Percentiles rank a stretch among this genome's conserved stretches.
phyloP scores from a whole-genome alignment of 2,329 filamentous ascomycete genomes.

The Monosporascus sp. region DNA sequence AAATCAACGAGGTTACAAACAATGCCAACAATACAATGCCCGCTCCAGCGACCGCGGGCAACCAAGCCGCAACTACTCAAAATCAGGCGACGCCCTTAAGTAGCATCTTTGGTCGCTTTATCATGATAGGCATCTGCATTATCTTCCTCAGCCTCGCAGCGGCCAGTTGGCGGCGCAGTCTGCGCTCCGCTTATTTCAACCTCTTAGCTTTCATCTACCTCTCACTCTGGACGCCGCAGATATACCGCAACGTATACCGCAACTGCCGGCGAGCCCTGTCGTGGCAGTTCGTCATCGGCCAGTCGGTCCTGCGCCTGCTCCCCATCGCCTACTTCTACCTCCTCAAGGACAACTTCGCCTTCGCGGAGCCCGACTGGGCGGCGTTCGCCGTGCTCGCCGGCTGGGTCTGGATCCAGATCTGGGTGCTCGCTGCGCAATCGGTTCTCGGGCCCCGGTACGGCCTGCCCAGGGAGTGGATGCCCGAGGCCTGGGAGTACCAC shows the following conservation, averaged over 20 bases:
- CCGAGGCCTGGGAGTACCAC: slow-evolving; percentile 92
- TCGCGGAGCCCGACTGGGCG: slow-evolving; percentile 62
- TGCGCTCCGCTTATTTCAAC: slow-evolving; percentile 57
- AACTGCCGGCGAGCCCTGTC: slow-evolving; percentile 89
- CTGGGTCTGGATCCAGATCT: slow-evolving; percentile 87
- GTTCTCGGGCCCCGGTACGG: slow-evolving; percentile 86
- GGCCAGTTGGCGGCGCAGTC: slow-evolving; percentile 52
- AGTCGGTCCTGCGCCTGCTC: slow-evolving; percentile 71
- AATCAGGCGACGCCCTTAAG: slow-evolving; percentile 41
- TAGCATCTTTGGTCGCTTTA: slow-evolving; percentile 51
- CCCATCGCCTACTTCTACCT: slow-evolving; percentile 86
- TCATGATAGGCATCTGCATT: slow-evolving; percentile 50
- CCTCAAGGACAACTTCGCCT: slow-evolving; percentile 73
- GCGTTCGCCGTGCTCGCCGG: slow-evolving; percentile 61
- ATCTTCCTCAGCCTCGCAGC: slow-evolving; percentile 57
- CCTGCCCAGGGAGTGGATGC: slow-evolving; percentile 62
- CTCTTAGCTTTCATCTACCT: slow-evolving; percentile 69
- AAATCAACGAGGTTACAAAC: slow-evolving; percentile 42
- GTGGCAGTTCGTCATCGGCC: slow-evolving; percentile 85
- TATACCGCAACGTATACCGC: slow-evolving; percentile 81
- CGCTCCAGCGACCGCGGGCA: slow-evolving; percentile 22
- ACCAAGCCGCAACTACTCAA: slow-evolving; percentile 20
- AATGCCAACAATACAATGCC: slow-evolving; percentile 23
- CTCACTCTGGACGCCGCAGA: slow-evolving; percentile 90
- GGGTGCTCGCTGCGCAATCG: slow-evolving; percentile 74